A percentile compares a stretch with the other conserved stretches of the same genome.
These are phyloP conservation scores for Erythrobasidium yunnanense DNA, from an alignment of 768 basidiomycete species.

Conservation along the genomic window DNA sequence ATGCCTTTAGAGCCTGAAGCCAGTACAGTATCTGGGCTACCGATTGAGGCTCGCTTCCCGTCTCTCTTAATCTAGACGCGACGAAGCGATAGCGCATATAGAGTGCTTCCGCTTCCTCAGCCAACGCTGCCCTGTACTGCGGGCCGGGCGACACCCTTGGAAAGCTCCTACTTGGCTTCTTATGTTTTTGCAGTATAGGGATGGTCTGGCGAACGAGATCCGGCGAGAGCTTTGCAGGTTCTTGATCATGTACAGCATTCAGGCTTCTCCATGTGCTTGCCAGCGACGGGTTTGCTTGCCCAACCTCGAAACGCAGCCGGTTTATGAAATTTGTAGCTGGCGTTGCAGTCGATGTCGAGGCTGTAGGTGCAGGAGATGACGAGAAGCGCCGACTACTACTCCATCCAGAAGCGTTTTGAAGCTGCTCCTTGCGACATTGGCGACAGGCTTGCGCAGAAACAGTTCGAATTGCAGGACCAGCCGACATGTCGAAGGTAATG, in stretches of 20 bases:
- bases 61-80: background rate
- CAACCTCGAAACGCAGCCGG: background rate
- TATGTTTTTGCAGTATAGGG: constrained; percentile 1
- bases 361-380: background rate
- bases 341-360: background rate
- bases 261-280: background rate
- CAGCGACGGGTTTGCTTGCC: background rate
- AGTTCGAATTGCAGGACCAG: background rate
- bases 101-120: constrained; percentile 17
- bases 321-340: background rate
- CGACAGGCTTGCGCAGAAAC: background rate
- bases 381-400: background rate
- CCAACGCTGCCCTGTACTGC: background rate
- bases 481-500: background rate
- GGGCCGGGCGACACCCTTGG: background rate
- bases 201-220: background rate
- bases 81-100: constrained; percentile 19
- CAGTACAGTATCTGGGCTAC: background rate
- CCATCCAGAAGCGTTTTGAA: background rate
- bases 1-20: background rate
- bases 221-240: background rate
- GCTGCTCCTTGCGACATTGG: background rate
- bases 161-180: background rate
- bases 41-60: background rate
- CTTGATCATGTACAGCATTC: background rate